phyloP scores from a whole-genome alignment of 192 early-diverging fungal genomes.

The Allomyces macrogynus region DNA sequence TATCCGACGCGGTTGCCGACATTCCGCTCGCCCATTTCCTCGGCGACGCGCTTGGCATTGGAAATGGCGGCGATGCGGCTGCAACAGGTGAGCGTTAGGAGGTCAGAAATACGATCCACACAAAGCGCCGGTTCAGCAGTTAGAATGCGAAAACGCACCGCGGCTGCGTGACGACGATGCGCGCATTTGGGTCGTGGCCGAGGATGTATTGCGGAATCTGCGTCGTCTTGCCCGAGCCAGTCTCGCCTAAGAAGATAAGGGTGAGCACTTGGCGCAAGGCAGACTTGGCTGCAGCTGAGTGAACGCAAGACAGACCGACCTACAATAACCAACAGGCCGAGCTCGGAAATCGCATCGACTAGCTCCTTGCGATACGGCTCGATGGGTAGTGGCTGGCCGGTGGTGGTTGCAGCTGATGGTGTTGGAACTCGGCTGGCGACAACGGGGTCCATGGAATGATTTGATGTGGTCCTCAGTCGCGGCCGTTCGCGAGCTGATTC shows the following conservation, averaged over 20 bases:
- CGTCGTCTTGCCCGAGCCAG: constrained; percentile 58
- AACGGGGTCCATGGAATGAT: background rate
- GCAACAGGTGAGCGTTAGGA: background rate
- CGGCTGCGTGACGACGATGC: constrained; percentile 57
- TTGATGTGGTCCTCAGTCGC: too few species aligned
- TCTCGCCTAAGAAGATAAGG: background rate
- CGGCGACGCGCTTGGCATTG: constrained; percentile 25
- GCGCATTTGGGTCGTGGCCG: constrained; percentile 24
- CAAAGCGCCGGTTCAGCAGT: too few species aligned
- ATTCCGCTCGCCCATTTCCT: constrained; percentile 9
- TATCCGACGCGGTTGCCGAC: constrained; percentile 26
- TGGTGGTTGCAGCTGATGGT: background rate
- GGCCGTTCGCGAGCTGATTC: too few species aligned
- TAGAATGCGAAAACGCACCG: constrained; percentile 10
- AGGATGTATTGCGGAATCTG: constrained; percentile 70
- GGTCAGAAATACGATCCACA: background rate
- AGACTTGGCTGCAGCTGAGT: background rate
- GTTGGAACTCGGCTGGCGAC: background rate
- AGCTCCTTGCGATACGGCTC: background rate
- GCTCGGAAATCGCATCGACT: background rate
- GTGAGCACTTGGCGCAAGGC: background rate
- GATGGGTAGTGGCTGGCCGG: background rate
- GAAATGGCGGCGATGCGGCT: constrained; percentile 71
- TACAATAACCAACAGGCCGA: background rate
- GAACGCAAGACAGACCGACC: background rate